Evolutionary conservation across 2,329 filamentous ascomycete species (phyloP), one percentile per base, ranked within the genome.

Genomic region (Daldinia eschscholtzii): DNA sequence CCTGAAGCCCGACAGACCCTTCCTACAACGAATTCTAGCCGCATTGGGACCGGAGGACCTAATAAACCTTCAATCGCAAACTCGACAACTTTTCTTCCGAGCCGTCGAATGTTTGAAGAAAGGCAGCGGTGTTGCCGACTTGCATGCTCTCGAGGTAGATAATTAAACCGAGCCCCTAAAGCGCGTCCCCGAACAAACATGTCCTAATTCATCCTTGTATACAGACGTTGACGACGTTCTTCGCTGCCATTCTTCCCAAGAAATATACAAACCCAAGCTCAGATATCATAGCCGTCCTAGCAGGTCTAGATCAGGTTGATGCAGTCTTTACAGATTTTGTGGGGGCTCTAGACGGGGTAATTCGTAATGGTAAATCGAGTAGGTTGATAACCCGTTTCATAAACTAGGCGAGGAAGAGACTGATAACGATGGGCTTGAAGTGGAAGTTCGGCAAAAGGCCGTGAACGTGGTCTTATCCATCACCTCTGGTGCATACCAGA

Each of bases 231-330:
- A 94, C 92, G 79, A 90, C 92, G 55, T 98, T 98, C 81, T 87
- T 99, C 78, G 90, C 91, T 57, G 89, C 90, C 61, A 87, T 97
- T 18, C 85, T 98, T 69, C 88, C 88, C 65, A 99, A 98, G 82
- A 93, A 92, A 79, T 99, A 97, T 80, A 94, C 93, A 26, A 98
- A 98, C 76, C 93, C 94, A 5, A 98, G 94, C 80, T 96, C 96
- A 57, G 96, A 98, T 80, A 92, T 98, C 74, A 97, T 99, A 76
- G 90, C 91, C 64, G 87, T 98, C 37, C 86, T 99, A 56, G 93
- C 94, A 4, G 96, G 96, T 5, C 87, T 99, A 59, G 92, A 98
- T 82, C 87, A 93, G 74, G 92, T 97, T 56, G 96, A 99, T 79
- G 85, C 87, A 6, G 87, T 97, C 52, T 95, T 98, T 79, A 91